Conservation (phyloP, 2,329 filamentous ascomycete genomes). For the Aspergillus jensenii region DNA sequence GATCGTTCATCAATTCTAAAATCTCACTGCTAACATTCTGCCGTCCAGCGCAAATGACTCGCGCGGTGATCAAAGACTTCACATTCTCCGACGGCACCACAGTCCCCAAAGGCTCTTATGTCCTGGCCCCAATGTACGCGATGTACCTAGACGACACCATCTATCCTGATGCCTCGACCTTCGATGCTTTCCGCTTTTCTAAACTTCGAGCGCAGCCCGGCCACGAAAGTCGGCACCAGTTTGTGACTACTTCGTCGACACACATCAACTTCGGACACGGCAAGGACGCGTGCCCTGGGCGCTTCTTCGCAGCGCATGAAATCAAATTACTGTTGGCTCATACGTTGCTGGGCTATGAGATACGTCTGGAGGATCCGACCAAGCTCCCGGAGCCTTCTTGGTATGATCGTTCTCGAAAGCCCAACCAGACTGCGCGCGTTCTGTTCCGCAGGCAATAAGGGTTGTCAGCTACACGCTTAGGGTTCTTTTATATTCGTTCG, state of each 20-base stretch:
- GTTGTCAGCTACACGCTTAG: too few relatives aligned
- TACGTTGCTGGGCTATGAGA: not conserved
- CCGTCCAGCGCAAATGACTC: conserved; percentile 1
- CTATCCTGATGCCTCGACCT: conserved; percentile 16
- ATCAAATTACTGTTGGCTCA: conserved; percentile 25
- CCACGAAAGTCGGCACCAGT: conserved; percentile 16
- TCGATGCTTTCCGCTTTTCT: conserved; percentile 14
- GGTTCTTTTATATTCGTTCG: too few relatives aligned
- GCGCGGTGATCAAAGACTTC: conserved; percentile 12
- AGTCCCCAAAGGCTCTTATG: conserved; percentile 17
- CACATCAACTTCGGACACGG: conserved; percentile 30
- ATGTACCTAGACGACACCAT: conserved; percentile 20
- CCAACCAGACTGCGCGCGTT: not conserved
- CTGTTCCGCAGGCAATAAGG: not conserved
- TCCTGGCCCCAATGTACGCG: conserved; percentile 14
- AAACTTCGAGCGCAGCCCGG: conserved; percentile 12
- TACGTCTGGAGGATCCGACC: not conserved
- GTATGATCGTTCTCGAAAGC: not conserved
- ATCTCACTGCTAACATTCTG: too few relatives aligned
- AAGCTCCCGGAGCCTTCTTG: not conserved
- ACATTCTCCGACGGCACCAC: conserved; percentile 23
- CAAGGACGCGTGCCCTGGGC: conserved; percentile 32
- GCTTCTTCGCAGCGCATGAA: conserved; percentile 31
- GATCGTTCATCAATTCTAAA: too few relatives aligned
- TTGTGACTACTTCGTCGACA: conserved; percentile 2